These are phyloP conservation scores for Cetradonia linearis DNA, from an alignment of 495 filamentous ascomycete species.

Conservation along the genomic window DNA sequence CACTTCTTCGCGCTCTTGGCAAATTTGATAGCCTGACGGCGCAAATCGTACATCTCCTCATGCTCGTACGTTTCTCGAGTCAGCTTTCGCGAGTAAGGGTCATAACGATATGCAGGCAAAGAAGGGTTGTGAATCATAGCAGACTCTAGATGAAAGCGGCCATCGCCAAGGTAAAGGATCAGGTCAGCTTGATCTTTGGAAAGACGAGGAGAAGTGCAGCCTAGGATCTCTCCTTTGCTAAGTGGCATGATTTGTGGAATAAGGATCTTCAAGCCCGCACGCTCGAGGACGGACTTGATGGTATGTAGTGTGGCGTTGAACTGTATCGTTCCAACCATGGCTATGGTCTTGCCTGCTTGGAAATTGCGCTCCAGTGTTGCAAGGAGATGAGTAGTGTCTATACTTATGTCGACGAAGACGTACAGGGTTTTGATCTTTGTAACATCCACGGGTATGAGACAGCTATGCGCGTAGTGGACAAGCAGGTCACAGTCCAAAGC, in stretches of 20 bases:
- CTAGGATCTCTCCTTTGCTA: conserved; percentile 87
- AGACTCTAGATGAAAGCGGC: conserved; percentile 91
- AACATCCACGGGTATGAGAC: conserved; percentile 88
- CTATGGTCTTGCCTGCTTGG: conserved; percentile 68
- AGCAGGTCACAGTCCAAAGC: conserved; percentile 90
- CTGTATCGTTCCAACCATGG: conserved; percentile 93
- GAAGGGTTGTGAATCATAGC: conserved; percentile 97
- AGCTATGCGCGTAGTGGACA: conserved; percentile 95
- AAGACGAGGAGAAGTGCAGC: conserved; percentile 83
- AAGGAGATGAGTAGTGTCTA: conserved; percentile 78
- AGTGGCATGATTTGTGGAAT: conserved; percentile 91
- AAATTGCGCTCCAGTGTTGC: conserved; percentile 87
- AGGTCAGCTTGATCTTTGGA: conserved; percentile 52
- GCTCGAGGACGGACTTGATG: conserved; percentile 61
- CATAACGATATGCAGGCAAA: conserved; percentile 89
- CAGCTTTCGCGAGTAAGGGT: conserved; percentile 86
- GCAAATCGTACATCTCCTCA: conserved; percentile 73
- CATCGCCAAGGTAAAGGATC: conserved; percentile 90
- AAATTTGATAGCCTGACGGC: conserved; percentile 61
- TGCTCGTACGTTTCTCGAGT: conserved; percentile 86
- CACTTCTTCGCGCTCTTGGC: conserved; percentile 74
- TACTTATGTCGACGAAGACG: conserved; percentile 95
- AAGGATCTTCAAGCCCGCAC: conserved; percentile 67
- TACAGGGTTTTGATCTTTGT: conserved; percentile 94
- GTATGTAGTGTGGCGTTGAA: conserved; percentile 95